These are phyloP conservation scores for Dichotomopilus funicola DNA, from an alignment of 2,329 filamentous ascomycete species.

Conservation along the genomic window DNA sequence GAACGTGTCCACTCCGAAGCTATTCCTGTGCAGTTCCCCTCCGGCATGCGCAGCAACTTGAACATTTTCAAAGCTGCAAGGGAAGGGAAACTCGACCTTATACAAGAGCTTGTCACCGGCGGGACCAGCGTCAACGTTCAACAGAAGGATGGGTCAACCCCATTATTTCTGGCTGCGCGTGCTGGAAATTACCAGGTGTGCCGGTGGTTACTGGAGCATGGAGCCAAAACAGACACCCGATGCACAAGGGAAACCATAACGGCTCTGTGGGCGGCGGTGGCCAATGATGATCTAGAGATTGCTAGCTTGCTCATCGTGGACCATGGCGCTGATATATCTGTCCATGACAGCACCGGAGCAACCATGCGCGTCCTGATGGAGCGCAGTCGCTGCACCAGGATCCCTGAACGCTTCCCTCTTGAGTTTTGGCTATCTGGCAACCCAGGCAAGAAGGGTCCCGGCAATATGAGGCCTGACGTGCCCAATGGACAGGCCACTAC, in stretches of 20 bases:
- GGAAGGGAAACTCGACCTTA: background rate
- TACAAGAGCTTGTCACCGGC: background rate
- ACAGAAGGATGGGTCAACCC: background rate
- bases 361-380: no score
- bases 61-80: background rate
- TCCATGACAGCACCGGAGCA: background rate
- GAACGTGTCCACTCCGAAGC: background rate
- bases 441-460: no score
- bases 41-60: background rate
- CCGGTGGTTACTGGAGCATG: background rate
- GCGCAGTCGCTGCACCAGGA: no score
- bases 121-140: background rate
- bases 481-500: no score
- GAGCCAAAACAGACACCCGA: background rate
- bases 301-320: background rate
- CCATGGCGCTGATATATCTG: background rate
- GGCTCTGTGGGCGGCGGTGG: background rate
- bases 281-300: background rate
- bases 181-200: background rate
- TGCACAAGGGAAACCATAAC: background rate
- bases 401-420: no score
- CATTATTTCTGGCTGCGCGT: background rate
- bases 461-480: no score
- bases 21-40: background rate
- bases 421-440: no score